Evolutionary conservation across 805 yeast genomes (phyloP), one percentile per base, ranked within the genome.

Genomic region (Ogataea allantospora): DNA sequence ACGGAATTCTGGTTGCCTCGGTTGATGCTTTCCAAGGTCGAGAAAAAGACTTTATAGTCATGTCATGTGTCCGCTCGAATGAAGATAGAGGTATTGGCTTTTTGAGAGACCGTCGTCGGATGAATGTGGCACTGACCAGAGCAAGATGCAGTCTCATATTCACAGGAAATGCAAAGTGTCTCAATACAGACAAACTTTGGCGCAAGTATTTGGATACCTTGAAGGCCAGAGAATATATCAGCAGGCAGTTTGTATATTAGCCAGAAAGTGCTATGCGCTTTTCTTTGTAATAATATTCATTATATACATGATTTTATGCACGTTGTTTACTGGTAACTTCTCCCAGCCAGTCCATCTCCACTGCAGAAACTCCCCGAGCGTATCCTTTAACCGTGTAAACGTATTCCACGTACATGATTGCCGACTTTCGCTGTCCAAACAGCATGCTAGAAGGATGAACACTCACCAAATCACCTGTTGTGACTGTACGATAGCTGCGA

Each of bases 21-120:
- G 83, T 88, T n/a, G 96, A 88, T 60, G 93, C 96, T 1, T 88
- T 88, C 66, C 96, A 88, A 62, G 96, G 96, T 20, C 71, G 95
- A 51, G 96, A 87, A 53, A 88, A 86, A 63, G 88, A 84, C 52
- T 81, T 79, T 40, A 81, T 88, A 26, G 72, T 88, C 15, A 67
- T 88, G 43, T 78, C 93, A 3, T 77, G 93, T 53, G 96, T 88
- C 21, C 71, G 96, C 51, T 75, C 80, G 14, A 81, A 81, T 52
- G 62, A 59, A 10, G 57, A 58, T n/a, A 54, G 66, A 18, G 76
- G 68, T 40, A 73, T 81, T 42, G 88, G 88, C 18, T 81, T 81
- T 56, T 64, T 81, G 35, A 67, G 62, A 35, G 88, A 82, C 51
- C 60, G 63, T 29, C 64, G 87, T 53, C 67, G 88, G 53, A 60